Evolutionary conservation across 2,329 filamentous ascomycete species (phyloP), one percentile per base, ranked within the genome.

Genomic region (Penicillium griseofulvum): DNA sequence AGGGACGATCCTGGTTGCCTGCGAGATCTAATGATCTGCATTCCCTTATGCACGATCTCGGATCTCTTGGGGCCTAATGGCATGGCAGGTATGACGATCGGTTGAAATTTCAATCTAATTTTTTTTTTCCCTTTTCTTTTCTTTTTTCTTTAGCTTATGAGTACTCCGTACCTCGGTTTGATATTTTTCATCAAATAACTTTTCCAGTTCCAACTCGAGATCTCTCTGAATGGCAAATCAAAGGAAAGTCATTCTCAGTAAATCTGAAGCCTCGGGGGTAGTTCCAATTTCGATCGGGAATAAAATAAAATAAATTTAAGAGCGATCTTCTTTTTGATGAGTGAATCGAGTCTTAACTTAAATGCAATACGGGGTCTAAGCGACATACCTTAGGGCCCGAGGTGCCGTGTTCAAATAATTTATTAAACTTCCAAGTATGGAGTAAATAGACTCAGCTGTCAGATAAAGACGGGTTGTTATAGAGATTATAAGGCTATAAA

Each of bases 11-110:
- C 52, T 42, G 50, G 54, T 53, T 54, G 46, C 41, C 50, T 59
- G 56, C 52, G 55, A 60, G 57, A 62, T 62, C 58, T 53, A 56
- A 65, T 59, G 62, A 65, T 65, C 62, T 64, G 57, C 61, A 61
- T 63, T 47, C 55, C 57, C 46, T 54, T 42, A 61, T 62, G 62
- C 61, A 65, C 61, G 62, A 65, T 62, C 61, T 57, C 55, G 52
- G 56, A 61, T 61, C 52, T 57, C 26, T 26, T 41, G 33, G 31
- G 31, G 16, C 5, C 38, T 33, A n/a, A 19, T 46, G 46, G 39
- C 36, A 36, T 46, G 52, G 41, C 31, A 52, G 31, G 41, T 52
- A 55, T 60, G 58, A 49, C 47, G 60, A 63, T 58, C 58, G 37
- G 42, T 17, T 52, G 19, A n/a, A 26, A 45, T 47, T 47, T n/a